These are phyloP conservation scores for Sarocladiaceae sp. DNA, from an alignment of 2,329 filamentous ascomycete genomes.

Conservation along the genomic window DNA sequence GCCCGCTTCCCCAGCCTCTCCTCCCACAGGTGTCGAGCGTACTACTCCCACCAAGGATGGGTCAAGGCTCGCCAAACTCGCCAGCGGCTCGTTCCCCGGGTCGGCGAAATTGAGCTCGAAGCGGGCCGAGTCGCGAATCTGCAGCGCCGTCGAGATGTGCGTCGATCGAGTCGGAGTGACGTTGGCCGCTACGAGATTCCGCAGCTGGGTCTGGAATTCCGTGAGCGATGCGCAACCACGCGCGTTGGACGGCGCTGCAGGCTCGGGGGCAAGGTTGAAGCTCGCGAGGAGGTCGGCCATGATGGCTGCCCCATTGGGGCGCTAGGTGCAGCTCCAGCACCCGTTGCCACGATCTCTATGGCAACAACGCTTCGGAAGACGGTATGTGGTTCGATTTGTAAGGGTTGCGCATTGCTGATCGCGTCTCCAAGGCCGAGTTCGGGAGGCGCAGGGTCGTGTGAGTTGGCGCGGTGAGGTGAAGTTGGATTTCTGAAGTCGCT, in stretches of 20 bases:
- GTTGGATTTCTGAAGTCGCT: too few relatives aligned
- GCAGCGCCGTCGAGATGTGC: slow-evolving; percentile 40
- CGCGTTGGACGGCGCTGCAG: slow-evolving; percentile 16
- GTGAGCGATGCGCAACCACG: slow-evolving; percentile 28
- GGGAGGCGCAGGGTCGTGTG: too few relatives aligned
- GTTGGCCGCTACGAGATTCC: slow-evolving; percentile 32
- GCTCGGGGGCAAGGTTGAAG: slow-evolving; percentile 24
- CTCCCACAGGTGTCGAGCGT: slow-evolving; percentile 14
- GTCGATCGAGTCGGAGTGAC: slow-evolving; percentile 42
- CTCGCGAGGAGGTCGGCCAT: slow-evolving; percentile 34
- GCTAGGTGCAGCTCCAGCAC: too few relatives aligned
- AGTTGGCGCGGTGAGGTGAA: too few relatives aligned
- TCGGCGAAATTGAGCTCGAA: slow-evolving; percentile 35
- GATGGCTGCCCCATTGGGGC: too few relatives aligned
- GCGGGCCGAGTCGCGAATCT: slow-evolving; percentile 37
- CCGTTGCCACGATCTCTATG: too few relatives aligned
- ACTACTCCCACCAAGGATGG: slow-evolving; percentile 27
- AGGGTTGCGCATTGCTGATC: too few relatives aligned
- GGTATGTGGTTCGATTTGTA: too few relatives aligned
- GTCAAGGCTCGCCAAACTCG: slow-evolving; percentile 27
- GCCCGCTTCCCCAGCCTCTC: neutral
- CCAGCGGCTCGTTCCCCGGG: slow-evolving; percentile 27
- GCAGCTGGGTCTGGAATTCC: slow-evolving; percentile 42
- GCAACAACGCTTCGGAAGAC: too few relatives aligned
- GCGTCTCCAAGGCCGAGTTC: too few relatives aligned